Conservation (phyloP, 2,329 filamentous ascomycete genomes). For the Beauveria scarabaeidicola region DNA sequence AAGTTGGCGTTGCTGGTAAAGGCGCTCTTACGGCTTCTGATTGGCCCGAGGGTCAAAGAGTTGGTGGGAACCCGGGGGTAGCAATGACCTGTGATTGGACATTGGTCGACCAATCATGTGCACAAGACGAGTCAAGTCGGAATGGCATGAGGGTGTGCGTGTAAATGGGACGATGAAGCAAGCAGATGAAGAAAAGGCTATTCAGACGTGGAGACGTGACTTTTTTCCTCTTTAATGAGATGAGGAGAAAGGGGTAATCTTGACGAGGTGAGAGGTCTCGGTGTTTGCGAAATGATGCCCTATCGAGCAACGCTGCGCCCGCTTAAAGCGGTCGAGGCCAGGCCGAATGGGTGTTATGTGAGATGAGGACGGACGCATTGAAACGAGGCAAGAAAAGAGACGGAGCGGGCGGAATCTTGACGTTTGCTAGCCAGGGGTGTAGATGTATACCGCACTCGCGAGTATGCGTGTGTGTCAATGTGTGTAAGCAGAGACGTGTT, state of each 20-base stretch:
- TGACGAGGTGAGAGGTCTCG: background rate
- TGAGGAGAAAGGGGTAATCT: conserved; percentile 2
- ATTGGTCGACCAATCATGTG: background rate
- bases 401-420: background rate
- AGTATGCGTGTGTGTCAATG: background rate
- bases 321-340: background rate
- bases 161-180: background rate
- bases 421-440: background rate
- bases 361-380: background rate
- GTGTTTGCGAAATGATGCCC: conserved; percentile 8
- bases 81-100: background rate
- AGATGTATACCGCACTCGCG: background rate
- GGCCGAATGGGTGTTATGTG: background rate
- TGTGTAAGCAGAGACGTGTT: background rate
- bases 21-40: background rate
- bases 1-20: background rate
- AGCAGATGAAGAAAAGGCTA: background rate
- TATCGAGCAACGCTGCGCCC: background rate
- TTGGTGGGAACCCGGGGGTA: background rate
- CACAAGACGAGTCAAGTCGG: background rate
- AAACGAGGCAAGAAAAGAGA: background rate
- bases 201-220: background rate
- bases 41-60: background rate
- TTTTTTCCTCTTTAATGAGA: background rate
- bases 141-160: background rate